These are phyloP conservation scores for Viola pubescens DNA, from an alignment of 441 rosid species.

Conservation along the genomic window DNA sequence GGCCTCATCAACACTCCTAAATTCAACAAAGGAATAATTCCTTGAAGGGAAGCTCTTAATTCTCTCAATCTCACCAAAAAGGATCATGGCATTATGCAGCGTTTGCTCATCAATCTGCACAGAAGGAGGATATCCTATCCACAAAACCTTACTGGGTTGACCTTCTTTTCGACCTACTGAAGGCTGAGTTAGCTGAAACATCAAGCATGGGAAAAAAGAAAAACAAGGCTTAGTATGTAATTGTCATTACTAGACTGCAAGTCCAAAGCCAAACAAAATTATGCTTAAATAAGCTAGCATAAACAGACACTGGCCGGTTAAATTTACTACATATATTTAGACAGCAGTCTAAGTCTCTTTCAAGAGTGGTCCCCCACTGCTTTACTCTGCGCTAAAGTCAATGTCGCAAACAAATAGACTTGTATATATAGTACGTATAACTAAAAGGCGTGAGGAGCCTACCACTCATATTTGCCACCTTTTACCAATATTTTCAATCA, in stretches of 20 bases:
- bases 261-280: background rate
- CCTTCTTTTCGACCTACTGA: constrained; percentile 45
- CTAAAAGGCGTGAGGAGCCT: too few relatives aligned
- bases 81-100: constrained; percentile 94
- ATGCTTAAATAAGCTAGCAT: background rate
- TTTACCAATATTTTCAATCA: too few relatives aligned
- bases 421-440: too few relatives aligned
- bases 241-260: background rate
- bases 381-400: too few relatives aligned
- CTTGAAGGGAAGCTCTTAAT: constrained; percentile 75
- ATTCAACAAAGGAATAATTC: constrained; percentile 84
- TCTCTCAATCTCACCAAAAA: constrained; percentile 96
- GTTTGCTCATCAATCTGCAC: constrained; percentile 82
- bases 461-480: too few relatives aligned
- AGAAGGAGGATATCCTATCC: constrained; percentile 95
- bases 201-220: constrained; percentile 7
- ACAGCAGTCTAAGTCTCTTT: background rate
- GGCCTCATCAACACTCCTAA: constrained; percentile 92
- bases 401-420: too few relatives aligned
- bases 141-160: constrained; percentile 72
- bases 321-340: background rate
- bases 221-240: constrained; percentile 10
- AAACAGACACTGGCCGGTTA: background rate
- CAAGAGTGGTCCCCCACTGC: too few relatives aligned
- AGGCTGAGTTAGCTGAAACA: constrained; percentile 44